Evolutionary conservation across 352 stramenopile species (phyloP).

Genomic region (Saprolegnia diclina): DNA sequence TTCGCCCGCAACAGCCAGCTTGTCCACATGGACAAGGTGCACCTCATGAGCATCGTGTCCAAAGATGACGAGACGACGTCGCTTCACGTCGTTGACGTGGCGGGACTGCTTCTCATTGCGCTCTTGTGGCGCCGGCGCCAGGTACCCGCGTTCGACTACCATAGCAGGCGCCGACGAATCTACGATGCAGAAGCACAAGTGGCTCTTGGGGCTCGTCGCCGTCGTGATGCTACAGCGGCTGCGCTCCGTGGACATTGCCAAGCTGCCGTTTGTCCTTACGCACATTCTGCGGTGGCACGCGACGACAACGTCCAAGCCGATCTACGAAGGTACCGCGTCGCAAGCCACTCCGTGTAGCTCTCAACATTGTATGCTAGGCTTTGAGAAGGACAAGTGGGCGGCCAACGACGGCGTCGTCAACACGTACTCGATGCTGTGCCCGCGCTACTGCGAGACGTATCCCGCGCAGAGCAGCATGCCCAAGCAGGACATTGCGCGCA

Average conservation of each 20-base stretch:
- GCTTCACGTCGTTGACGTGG: neutral
- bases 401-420: constrained; percentile 20
- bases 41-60: constrained; percentile 29
- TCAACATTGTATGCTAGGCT: constrained; percentile 11
- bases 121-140: neutral
- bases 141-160: neutral
- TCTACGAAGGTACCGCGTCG: neutral
- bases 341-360: no score
- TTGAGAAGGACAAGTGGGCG: constrained; percentile 20
- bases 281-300: constrained; percentile 48
- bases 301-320: constrained; percentile 36
- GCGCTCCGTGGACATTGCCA: constrained; percentile 4
- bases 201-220: constrained; percentile 2
- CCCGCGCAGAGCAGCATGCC: neutral
- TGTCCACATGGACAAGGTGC: constrained; percentile 15
- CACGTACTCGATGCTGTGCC: constrained; percentile 17
- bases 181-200: constrained; percentile 7
- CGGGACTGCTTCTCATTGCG: neutral
- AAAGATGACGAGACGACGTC: constrained; percentile 35
- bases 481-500: neutral
- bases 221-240: neutral
- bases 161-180: neutral
- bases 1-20: constrained; percentile 7
- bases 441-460: constrained; percentile 16
- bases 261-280: neutral